A percentile compares a stretch with the other conserved stretches of the same genome.
Conservation (phyloP, 116 monocot genomes). For the Iris pallida region DNA sequence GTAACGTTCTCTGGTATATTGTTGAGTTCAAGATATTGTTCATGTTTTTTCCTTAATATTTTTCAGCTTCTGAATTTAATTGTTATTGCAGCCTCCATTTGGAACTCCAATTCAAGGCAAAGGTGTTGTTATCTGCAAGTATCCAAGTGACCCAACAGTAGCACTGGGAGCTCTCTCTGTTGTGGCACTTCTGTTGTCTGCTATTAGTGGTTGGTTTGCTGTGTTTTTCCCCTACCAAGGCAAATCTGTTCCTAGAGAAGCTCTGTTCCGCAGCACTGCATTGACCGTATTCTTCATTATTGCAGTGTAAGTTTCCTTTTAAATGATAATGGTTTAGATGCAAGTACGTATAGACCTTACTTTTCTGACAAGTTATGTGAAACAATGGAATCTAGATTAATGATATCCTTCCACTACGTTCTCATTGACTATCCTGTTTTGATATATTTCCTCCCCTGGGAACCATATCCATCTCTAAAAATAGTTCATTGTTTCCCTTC, state of each 20-base stretch:
- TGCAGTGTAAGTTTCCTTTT: constrained; percentile 52
- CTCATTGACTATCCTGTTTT: too few relatives aligned
- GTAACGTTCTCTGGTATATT: too few relatives aligned
- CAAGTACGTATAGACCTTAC: too few relatives aligned
- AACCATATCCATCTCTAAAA: too few relatives aligned
- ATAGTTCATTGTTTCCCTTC: too few relatives aligned
- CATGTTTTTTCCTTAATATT: too few relatives aligned
- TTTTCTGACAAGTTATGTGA: too few relatives aligned
- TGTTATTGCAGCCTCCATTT: constrained; percentile 37
- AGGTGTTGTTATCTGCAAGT: constrained; percentile 70
- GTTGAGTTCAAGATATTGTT: too few relatives aligned
- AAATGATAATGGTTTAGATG: background rate
- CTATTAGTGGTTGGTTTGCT: constrained; percentile 31
- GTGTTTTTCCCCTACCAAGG: constrained; percentile 68
- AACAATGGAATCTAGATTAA: too few relatives aligned
- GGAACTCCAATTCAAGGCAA: constrained; percentile 57
- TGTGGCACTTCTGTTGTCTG: constrained; percentile 30
- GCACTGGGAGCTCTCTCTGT: constrained; percentile 50
- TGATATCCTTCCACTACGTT: too few relatives aligned
- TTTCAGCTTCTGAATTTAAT: background rate
- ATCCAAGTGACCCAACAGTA: constrained; percentile 64
- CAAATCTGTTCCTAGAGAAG: constrained; percentile 44
- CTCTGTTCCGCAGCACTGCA: constrained; percentile 44
- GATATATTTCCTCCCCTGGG: too few relatives aligned
- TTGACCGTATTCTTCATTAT: constrained; percentile 56